Evolutionary conservation across 805 yeast genomes (phyloP), one percentile per base, ranked within the genome.

Genomic region (Saccharomycopsis fermentans): DNA sequence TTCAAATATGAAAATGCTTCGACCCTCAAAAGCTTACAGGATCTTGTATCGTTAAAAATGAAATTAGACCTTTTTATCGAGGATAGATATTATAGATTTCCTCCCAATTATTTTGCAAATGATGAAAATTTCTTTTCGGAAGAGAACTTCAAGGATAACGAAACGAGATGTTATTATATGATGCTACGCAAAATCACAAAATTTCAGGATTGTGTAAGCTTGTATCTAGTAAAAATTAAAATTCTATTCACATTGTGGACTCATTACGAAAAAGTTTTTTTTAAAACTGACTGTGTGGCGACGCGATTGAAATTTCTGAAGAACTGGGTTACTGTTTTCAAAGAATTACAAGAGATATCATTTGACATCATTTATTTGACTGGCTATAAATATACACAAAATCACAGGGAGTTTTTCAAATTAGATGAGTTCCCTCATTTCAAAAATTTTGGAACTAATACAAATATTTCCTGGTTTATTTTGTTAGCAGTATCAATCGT

Each of bases 371-470:
- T 54, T 27, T 29, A 55, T 34, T 21, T 32, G 35, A 37, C 52
- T 4, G 21, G 39, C 12, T 39, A 52, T 19, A 9, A 36, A 12
- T 55, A 50, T 37, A 12, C 55, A 6, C 19, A 50, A 4, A 24
- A 55, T 8, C 55, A 52, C 29, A 26, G n/a, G 14, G 16, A 27
- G n/a, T 58, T 58, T 47, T 52, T 58, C 11, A 52, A 56, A 35
- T 19, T 29, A 4, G 24, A 43, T 53, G 27, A 17, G 27, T n/a
- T 35, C 16, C 43, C 24, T 17, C 17, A 29, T 9, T 55, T 52
- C 48, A 55, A 56, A 27, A 52, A 55, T 35, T 34, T 56, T 56
- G 35, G 58, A 52, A 21, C 52, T 8, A 26, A 57, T 27, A 52
- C 56, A 36, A 21, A 35, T 36, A 43, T 11, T 26, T 21, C 36